phyloP scores from a whole-genome alignment of 768 basidiomycete genomes.

The Galerina sulciceps region DNA sequence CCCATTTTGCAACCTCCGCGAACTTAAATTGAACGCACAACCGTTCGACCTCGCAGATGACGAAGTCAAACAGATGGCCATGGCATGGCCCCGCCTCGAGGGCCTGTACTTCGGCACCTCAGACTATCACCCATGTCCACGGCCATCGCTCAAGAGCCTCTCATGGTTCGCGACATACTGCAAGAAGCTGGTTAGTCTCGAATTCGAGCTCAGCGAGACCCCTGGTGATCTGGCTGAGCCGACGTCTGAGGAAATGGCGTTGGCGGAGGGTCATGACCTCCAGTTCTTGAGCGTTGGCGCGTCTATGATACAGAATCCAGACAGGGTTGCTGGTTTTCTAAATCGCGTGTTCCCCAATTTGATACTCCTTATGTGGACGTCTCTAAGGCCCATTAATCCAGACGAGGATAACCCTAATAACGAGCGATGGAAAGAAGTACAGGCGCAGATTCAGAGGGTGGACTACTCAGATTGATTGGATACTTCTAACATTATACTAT shows the following conservation, averaged over 20 bases:
- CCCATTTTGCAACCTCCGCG: conserved; percentile 6
- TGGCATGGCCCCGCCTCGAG: conserved; percentile 12
- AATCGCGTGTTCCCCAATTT: background rate
- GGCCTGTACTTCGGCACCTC: background rate
- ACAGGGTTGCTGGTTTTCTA: background rate
- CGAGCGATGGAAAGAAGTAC: background rate
- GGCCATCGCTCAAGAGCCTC: conserved; percentile 4
- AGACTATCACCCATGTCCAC: background rate
- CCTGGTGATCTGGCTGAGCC: background rate
- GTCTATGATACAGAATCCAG: conserved; percentile 4
- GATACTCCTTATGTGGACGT: background rate
- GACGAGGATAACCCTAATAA: background rate
- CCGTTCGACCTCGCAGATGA: conserved; percentile 8
- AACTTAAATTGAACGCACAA: background rate
- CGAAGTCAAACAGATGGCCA: conserved; percentile 8
- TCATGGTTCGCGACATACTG: conserved; percentile 2
- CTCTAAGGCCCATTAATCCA: no score
- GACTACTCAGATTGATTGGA: no score
- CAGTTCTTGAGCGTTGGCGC: background rate
- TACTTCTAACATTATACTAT: no score
- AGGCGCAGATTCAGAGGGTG: background rate
- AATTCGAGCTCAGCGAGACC: background rate
- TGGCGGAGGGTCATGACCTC: conserved; percentile 1
- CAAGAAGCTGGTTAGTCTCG: background rate
- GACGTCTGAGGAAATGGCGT: background rate